Conservation (phyloP, 1,284 basidiomycete genomes). For the Cryptococcus depauperatus region DNA sequence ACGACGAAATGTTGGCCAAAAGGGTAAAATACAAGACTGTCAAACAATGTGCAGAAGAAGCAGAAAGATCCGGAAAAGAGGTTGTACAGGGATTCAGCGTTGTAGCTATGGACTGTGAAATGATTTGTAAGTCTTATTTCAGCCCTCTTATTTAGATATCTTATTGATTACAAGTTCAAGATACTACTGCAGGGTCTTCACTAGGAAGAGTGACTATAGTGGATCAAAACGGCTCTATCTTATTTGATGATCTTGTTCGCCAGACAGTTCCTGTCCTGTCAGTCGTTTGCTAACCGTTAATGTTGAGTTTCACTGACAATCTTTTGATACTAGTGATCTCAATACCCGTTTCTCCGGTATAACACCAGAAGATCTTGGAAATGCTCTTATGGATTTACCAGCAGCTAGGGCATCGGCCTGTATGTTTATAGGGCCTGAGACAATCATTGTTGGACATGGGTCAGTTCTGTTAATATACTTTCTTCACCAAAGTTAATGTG, state of each 20-base stretch:
- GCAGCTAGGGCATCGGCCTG: constrained; percentile 61
- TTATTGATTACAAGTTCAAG: constrained; percentile 14
- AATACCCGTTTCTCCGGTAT: constrained; percentile 84
- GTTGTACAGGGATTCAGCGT: constrained; percentile 58
- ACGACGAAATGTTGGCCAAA: constrained; percentile 60
- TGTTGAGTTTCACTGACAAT: background rate
- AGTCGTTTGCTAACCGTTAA: constrained; percentile 28
- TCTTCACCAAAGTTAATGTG: background rate
- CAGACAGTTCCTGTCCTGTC: constrained; percentile 74
- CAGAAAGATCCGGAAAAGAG: constrained; percentile 2
- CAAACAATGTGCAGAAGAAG: constrained; percentile 35
- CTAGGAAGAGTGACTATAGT: constrained; percentile 81
- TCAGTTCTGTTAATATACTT: constrained; percentile 17
- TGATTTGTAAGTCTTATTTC: constrained; percentile 54
- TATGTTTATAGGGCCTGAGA: constrained; percentile 62
- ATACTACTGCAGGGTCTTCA: constrained; percentile 77
- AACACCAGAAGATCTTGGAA: constrained; percentile 53
- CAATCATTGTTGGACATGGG: constrained; percentile 66
- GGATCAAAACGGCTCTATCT: constrained; percentile 59
- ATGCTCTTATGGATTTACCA: constrained; percentile 58
- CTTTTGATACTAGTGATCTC: constrained; percentile 60
- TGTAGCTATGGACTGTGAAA: constrained; percentile 79
- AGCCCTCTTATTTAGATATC: background rate
- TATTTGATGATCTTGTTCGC: constrained; percentile 74
- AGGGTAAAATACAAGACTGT: constrained; percentile 61